phyloP scores from a whole-genome alignment of 176 grass and related monocot genomes.

The Triticum monococcum region DNA sequence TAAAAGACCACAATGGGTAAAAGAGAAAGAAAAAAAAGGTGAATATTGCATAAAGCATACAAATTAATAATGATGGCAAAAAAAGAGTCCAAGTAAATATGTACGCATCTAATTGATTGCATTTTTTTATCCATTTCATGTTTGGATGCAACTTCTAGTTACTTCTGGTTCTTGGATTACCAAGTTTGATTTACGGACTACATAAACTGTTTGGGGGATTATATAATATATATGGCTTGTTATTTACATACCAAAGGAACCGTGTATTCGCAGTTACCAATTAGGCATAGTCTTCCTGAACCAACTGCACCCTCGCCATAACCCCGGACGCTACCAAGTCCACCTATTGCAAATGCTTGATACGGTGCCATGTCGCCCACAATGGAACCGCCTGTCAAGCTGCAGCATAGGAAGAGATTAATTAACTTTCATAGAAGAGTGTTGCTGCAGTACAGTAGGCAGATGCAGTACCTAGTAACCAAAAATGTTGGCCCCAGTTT shows the following conservation, averaged over 20 bases:
- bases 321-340: slow-evolving; percentile 88
- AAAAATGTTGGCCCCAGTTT: slow-evolving; percentile 89
- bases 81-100: neutral
- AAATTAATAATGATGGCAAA: neutral
- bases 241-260: slow-evolving; percentile 76
- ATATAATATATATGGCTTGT: neutral
- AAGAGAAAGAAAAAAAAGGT: too few relatives aligned
- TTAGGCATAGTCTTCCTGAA: slow-evolving; percentile 82
- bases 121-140: neutral
- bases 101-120: neutral
- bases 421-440: neutral
- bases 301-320: slow-evolving; percentile 93
- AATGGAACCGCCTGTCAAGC: slow-evolving; percentile 91
- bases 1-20: too few relatives aligned
- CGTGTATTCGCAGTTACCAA: slow-evolving; percentile 83
- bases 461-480: slow-evolving; percentile 61
- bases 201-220: neutral
- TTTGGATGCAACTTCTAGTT: neutral
- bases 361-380: slow-evolving; percentile 98
- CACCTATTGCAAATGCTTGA: slow-evolving; percentile 96
- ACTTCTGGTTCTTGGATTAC: neutral
- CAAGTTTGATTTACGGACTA: neutral
- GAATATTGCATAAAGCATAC: neutral
- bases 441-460: slow-evolving; percentile 6
- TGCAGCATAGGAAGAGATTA: slow-evolving; percentile 46